phyloP scores from a whole-genome alignment of 192 early-diverging fungal genomes.

The Phycomyces blakesleeanus region DNA sequence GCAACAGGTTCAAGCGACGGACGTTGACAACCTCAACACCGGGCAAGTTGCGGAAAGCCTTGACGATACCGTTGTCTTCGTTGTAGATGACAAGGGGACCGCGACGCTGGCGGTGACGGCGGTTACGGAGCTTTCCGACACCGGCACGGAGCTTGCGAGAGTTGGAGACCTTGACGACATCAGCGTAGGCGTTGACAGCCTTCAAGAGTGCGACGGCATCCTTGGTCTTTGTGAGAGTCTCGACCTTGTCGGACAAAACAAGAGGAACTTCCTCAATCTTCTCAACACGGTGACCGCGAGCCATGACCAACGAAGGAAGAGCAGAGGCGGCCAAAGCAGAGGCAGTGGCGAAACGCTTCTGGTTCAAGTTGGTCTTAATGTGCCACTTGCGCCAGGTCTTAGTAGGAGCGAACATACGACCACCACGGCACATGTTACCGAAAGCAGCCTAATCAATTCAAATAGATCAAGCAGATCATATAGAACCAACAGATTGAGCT shows the following conservation, averaged over 20 bases:
- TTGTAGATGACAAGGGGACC: conserved; percentile 96
- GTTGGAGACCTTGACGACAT: conserved; percentile 92
- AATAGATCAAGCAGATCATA: too few species aligned
- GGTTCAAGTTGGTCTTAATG: conserved; percentile 97
- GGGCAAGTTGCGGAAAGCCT: conserved; percentile 98
- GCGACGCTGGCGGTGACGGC: conserved; percentile 92
- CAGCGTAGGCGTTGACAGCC: conserved; percentile 88
- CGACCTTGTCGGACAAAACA: conserved; percentile 75
- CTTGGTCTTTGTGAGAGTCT: conserved; percentile 89
- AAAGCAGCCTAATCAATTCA: conserved; percentile 73
- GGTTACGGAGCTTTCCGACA: conserved; percentile 94
- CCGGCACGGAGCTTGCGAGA: conserved; percentile 97
- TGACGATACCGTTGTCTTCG: conserved; percentile 89
- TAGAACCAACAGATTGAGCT: too few species aligned
- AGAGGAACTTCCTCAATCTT: conserved; percentile 92
- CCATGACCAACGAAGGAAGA: conserved; percentile 85
- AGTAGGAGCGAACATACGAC: conserved; percentile 85
- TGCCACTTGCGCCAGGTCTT: conserved; percentile 98
- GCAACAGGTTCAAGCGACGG: conserved; percentile 91
- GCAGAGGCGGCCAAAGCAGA: conserved; percentile 96
- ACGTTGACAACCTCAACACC: conserved; percentile 95
- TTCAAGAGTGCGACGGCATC: conserved; percentile 88
- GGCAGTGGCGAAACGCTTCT: conserved; percentile 94
- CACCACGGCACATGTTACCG: conserved; percentile 99
- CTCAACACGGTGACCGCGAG: conserved; percentile 95